These are phyloP conservation scores for Suillus sp. DNA, from an alignment of 768 basidiomycete genomes.

Conservation along the genomic window DNA sequence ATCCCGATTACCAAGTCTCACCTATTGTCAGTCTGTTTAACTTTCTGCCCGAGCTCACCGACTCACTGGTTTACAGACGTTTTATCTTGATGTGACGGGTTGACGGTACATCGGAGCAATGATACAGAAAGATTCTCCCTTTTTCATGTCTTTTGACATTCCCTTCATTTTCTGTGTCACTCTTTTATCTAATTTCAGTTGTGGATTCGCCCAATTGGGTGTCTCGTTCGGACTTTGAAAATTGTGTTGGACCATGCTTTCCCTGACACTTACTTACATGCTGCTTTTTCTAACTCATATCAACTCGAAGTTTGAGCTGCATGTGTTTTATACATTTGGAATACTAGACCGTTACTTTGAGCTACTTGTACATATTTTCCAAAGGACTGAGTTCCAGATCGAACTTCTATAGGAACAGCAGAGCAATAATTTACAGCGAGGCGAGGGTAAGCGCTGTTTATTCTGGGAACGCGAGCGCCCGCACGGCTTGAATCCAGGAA, in stretches of 20 bases:
- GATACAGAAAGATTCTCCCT: not conserved
- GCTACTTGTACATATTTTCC: not conserved
- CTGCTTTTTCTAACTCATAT: not conserved
- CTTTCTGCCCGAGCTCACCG: not conserved
- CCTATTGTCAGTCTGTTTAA: slow-evolving; percentile 36
- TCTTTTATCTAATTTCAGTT: not conserved
- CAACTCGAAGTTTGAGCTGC: not conserved
- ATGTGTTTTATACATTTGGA: not conserved
- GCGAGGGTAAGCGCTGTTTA: slow-evolving; percentile 18
- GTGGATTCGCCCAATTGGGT: not conserved
- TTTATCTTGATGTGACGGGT: slow-evolving; percentile 1
- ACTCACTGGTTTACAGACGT: slow-evolving; percentile 2
- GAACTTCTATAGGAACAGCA: not conserved
- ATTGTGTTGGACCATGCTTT: not conserved
- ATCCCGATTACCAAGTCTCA: slow-evolving; percentile 12
- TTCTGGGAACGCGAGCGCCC: slow-evolving; percentile 38
- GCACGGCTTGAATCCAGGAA: slow-evolving; percentile 43
- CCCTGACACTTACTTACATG: not conserved
- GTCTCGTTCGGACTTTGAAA: not conserved
- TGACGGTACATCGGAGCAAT: not conserved
- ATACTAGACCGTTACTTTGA: not conserved
- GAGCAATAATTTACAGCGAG: not conserved
- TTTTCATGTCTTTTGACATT: slow-evolving; percentile 7
- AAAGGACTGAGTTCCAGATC: not conserved
- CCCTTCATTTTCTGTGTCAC: not conserved